These are phyloP conservation scores for Priceomyces melissophilus DNA, from an alignment of 805 yeast genomes.

Conservation along the genomic window DNA sequence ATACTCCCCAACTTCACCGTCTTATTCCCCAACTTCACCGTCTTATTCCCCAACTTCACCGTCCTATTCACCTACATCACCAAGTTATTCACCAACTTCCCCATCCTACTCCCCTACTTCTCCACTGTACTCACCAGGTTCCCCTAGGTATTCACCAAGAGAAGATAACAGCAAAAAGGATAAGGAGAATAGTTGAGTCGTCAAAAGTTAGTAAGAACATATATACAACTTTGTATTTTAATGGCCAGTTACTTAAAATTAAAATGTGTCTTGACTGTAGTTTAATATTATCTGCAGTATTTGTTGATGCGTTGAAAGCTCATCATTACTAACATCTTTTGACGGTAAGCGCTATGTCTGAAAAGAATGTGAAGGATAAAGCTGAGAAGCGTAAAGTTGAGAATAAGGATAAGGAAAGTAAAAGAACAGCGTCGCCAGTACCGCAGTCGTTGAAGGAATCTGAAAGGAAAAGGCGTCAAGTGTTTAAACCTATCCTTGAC, in stretches of 20 bases:
- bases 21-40: slow-evolving; percentile 68
- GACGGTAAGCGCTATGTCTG: too few species aligned
- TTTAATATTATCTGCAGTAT: too few species aligned
- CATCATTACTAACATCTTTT: too few species aligned
- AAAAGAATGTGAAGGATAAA: too few species aligned
- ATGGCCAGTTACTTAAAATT: not conserved
- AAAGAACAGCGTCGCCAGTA: not conserved
- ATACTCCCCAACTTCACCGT: slow-evolving; percentile 57
- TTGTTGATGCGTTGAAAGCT: too few species aligned
- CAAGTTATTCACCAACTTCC: slow-evolving; percentile 73
- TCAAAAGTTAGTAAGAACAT: not conserved
- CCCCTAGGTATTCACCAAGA: slow-evolving; percentile 59
- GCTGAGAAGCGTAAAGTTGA: not conserved
- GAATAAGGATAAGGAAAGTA: not conserved
- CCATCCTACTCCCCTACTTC: slow-evolving; percentile 63
- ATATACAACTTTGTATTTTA: slow-evolving; percentile 1
- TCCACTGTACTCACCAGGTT: slow-evolving; percentile 59
- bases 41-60: slow-evolving; percentile 56
- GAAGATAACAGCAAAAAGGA: slow-evolving; percentile 19
- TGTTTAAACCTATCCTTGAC: slow-evolving; percentile 62
- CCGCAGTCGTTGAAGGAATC: slow-evolving; percentile 44
- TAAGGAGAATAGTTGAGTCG: slow-evolving; percentile 1
- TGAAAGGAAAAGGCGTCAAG: slow-evolving; percentile 51
- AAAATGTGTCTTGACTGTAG: not conserved
- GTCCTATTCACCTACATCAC: slow-evolving; percentile 65